Evolutionary conservation across 2,329 filamentous ascomycete species (phyloP).

Genomic region (Aspergillus udagawae): DNA sequence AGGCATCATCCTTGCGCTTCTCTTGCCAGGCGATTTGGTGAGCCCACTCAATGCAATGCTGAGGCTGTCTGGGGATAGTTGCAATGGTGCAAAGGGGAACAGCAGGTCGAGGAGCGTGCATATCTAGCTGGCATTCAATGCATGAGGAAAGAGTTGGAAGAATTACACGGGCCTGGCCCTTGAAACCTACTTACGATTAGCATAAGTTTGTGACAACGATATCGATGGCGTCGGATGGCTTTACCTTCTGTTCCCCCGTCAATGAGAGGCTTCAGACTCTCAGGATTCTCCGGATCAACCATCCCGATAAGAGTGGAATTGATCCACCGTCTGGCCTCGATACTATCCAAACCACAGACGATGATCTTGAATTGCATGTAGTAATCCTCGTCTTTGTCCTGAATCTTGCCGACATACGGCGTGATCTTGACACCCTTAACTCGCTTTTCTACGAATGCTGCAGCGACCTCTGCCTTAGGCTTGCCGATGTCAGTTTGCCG

Average conservation of each 20-base stretch:
- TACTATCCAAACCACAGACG: constrained; percentile 91
- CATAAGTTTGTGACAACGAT: not conserved
- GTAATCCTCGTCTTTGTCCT: constrained; percentile 93
- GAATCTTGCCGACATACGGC: constrained; percentile 88
- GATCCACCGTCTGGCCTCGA: constrained; percentile 98
- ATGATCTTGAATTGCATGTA: constrained; percentile 96
- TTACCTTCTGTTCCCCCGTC: constrained; percentile 90
- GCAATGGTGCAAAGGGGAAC: constrained; percentile 95
- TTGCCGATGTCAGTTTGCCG: constrained; percentile 87
- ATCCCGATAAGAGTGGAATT: constrained; percentile 89
- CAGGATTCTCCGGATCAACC: constrained; percentile 76
- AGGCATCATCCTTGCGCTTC: constrained; percentile 72
- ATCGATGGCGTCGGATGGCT: not conserved
- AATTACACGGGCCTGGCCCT: constrained; percentile 90
- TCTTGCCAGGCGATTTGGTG: constrained; percentile 97
- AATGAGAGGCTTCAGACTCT: constrained; percentile 87
- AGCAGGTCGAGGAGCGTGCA: constrained; percentile 95
- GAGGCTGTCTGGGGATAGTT: constrained; percentile 91
- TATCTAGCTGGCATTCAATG: constrained; percentile 96
- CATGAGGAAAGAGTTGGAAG: constrained; percentile 90
- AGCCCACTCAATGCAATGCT: constrained; percentile 98
- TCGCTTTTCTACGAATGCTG: constrained; percentile 81
- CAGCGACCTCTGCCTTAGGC: constrained; percentile 89
- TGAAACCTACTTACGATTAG: constrained; percentile 63
- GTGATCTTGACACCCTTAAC: constrained; percentile 91